Conservation (phyloP, 2,329 filamentous ascomycete species). For the Plectosphaerella sp. region DNA sequence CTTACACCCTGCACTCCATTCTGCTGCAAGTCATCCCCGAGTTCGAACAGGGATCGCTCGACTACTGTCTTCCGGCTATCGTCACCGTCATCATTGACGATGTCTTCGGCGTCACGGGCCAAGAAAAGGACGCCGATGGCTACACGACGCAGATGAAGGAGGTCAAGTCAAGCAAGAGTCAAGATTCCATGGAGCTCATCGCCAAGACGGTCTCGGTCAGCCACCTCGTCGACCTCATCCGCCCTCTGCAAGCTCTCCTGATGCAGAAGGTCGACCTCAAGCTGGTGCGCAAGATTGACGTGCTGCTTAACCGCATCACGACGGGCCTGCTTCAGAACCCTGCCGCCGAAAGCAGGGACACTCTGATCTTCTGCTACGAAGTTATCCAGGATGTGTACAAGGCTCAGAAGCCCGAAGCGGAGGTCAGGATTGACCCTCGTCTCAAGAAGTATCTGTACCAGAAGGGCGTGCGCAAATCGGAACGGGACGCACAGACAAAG, state of each 20-base stretch:
- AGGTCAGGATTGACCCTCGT: slow-evolving; percentile 55
- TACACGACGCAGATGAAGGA: slow-evolving; percentile 96
- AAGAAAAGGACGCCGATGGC: slow-evolving; percentile 95
- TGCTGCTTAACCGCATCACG: slow-evolving; percentile 77
- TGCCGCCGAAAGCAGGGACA: slow-evolving; percentile 71
- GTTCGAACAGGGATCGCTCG: slow-evolving; percentile 76
- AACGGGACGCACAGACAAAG: slow-evolving; percentile 68
- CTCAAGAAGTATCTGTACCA: slow-evolving; percentile 75
- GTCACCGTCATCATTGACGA: slow-evolving; percentile 93
- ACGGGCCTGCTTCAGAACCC: slow-evolving; percentile 80
- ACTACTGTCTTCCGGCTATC: slow-evolving; percentile 78
- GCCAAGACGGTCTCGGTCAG: slow-evolving; percentile 75
- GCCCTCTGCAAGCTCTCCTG: slow-evolving; percentile 73
- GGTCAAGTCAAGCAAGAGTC: slow-evolving; percentile 96
- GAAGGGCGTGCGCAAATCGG: slow-evolving; percentile 70
- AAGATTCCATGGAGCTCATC: slow-evolving; percentile 92
- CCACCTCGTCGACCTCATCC: slow-evolving; percentile 69
- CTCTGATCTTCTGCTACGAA: slow-evolving; percentile 93
- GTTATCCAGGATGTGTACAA: slow-evolving; percentile 84
- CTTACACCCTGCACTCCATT: slow-evolving; percentile 91
- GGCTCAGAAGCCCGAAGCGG: slow-evolving; percentile 46
- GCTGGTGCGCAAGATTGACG: slow-evolving; percentile 85
- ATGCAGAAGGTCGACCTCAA: slow-evolving; percentile 79
- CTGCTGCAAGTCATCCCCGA: slow-evolving; percentile 70
- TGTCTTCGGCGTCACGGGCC: slow-evolving; percentile 85